A percentile compares a stretch with the other conserved stretches of the same genome.
Evolutionary conservation across 805 yeast species (phyloP).

Genomic region (Wickerhamiella bombiphila): DNA sequence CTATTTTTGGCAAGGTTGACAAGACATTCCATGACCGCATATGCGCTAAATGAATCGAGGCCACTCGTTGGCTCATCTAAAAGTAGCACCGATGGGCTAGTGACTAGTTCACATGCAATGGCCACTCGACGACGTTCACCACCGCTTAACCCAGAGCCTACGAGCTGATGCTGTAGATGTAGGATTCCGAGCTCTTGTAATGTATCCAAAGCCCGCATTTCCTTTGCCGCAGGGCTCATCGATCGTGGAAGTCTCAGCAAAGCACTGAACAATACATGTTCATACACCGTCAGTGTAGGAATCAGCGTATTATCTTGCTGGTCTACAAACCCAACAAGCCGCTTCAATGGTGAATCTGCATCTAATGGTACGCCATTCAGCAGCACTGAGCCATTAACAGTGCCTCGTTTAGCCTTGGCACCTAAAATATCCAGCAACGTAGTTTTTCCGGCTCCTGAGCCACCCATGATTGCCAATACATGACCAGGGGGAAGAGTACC

Average conservation of each 20-base stretch:
- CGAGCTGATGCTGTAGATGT: slow-evolving; percentile 66
- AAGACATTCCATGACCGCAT: slow-evolving; percentile 73
- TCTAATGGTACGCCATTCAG: slow-evolving; percentile 46
- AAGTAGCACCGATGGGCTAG: slow-evolving; percentile 70
- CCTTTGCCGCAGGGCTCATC: slow-evolving; percentile 63
- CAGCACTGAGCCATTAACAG: slow-evolving; percentile 46
- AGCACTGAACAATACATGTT: slow-evolving; percentile 88
- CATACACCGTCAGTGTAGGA: slow-evolving; percentile 90
- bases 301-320: slow-evolving; percentile 74
- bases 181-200: slow-evolving; percentile 72
- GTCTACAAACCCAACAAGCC: slow-evolving; percentile 84
- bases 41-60: slow-evolving; percentile 83
- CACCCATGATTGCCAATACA: slow-evolving; percentile 93
- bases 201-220: slow-evolving; percentile 68
- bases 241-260: slow-evolving; percentile 66
- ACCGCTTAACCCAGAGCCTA: slow-evolving; percentile 90
- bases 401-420: slow-evolving; percentile 69
- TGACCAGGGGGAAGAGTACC: slow-evolving; percentile 80
- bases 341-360: slow-evolving; percentile 24
- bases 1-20: slow-evolving; percentile 66
- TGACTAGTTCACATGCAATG: slow-evolving; percentile 84
- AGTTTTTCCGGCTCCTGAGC: slow-evolving; percentile 97
- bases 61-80: slow-evolving; percentile 95
- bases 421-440: slow-evolving; percentile 86
- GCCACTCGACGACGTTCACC: slow-evolving; percentile 88